Base-by-base conservation (phyloP, 2,329 filamentous ascomycete species). In the Colletotrichum euphorbiae region DNA sequence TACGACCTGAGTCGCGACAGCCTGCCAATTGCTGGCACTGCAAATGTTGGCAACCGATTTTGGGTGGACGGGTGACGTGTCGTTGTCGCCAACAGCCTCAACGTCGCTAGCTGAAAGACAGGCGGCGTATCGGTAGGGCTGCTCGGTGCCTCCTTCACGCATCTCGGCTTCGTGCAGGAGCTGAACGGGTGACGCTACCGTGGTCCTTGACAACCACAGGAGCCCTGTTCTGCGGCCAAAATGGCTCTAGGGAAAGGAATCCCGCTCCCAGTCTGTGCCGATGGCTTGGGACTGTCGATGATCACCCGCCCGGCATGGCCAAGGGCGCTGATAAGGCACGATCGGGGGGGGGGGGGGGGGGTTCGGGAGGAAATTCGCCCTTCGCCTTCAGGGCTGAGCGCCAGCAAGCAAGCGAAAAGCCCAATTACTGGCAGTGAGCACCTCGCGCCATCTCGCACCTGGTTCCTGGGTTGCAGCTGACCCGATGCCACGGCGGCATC, bases 251-350 rank as follows among this genome's bases (percentile, higher is more conserved):
- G 40, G 31, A 54, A 21, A 65, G 59, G 54, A 59, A 40, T 59
- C 46, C 46, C 24, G 55, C 65, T 63, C 43, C 63, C 58, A 57
- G 59, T 52, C 43, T 50, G 50, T 50, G 50, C 59, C 8, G 52
- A 67, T 13, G 31, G 58, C 28, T 52, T 58, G 55, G 43, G 36
- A 28, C 24, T 40, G 55, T 67, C 31, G 43, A 51, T 56, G 64
- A 67, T 62, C 51, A 24, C 63, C 56, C 63, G 24, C 19, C 21
- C 33, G 40, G 42, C 57, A 67, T 67, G 58, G 58, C 63, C 63
- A 67, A 67, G 63, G 19, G n/a, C 21, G 61, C 52, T 57, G 65
- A 67, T 64, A 64, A 57, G 60, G 63, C 50, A 56, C 21, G 28
- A 38, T 33, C 48, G 43, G 24, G 61, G 28, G 33, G n/a, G 21